Conservation (phyloP, 192 early-diverging fungal genomes). For the Coemansia sp. region DNA sequence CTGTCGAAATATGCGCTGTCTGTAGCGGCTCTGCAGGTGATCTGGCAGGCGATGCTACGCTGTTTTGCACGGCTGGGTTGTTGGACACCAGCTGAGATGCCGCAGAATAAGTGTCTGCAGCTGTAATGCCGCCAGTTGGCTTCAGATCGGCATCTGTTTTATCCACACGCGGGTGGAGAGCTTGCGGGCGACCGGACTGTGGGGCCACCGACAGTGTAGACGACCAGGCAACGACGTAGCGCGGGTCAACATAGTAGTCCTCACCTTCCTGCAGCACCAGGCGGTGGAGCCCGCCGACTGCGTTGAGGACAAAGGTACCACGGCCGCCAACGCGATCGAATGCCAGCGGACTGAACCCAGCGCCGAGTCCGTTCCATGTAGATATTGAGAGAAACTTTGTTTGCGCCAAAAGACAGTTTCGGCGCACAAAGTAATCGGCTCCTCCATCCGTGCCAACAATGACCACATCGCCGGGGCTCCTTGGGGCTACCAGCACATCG, state of each 20-base stretch:
- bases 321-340: slow-evolving; percentile 64
- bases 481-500: slow-evolving; percentile 68
- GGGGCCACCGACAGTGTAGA: slow-evolving; percentile 17
- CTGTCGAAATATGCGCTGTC: slow-evolving; percentile 6
- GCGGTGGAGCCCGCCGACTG: slow-evolving; percentile 67
- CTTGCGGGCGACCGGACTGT: slow-evolving; percentile 28
- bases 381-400: slow-evolving; percentile 36
- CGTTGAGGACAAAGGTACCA: slow-evolving; percentile 67
- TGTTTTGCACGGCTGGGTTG: slow-evolving; percentile 28
- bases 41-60: slow-evolving; percentile 15
- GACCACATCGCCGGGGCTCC: slow-evolving; percentile 62
- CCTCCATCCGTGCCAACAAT: slow-evolving; percentile 60
- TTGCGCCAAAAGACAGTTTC: slow-evolving; percentile 61
- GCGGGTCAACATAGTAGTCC: slow-evolving; percentile 71
- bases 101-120: background rate
- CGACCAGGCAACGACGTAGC: slow-evolving; percentile 56
- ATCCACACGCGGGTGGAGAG: background rate
- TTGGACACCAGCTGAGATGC: slow-evolving; percentile 29
- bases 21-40: slow-evolving; percentile 39
- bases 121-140: background rate
- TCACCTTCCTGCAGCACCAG: slow-evolving; percentile 67
- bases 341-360: slow-evolving; percentile 57
- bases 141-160: background rate
- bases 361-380: slow-evolving; percentile 41
- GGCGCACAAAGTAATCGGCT: slow-evolving; percentile 63